Evolutionary conservation across 805 yeast species (phyloP).

Genomic region (Candida boidinii): DNA sequence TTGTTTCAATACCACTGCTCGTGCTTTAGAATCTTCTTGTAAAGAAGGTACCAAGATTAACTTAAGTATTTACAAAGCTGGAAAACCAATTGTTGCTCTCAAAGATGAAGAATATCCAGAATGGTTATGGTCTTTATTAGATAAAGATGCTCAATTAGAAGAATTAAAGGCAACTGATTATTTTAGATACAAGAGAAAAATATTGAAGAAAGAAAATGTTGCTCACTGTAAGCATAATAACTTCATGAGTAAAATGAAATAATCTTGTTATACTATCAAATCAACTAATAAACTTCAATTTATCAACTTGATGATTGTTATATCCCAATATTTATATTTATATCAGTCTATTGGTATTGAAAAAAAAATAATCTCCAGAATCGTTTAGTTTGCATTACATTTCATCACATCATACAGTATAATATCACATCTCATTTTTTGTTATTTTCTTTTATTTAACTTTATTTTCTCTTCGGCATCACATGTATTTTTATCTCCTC

Average conservation of each 20-base stretch:
- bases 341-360: no score
- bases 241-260: slow-evolving; percentile 55
- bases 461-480: no score
- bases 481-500: no score
- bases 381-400: no score
- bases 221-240: slow-evolving; percentile 68
- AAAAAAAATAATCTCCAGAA: no score
- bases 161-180: slow-evolving; percentile 48
- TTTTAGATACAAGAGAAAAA: slow-evolving; percentile 58
- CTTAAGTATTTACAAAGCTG: slow-evolving; percentile 65
- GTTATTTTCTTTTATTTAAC: no score
- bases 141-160: slow-evolving; percentile 50
- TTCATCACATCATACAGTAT: no score
- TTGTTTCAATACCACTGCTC: slow-evolving; percentile 11
- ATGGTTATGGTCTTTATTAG: slow-evolving; percentile 88
- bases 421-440: no score
- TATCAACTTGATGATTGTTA: no score
- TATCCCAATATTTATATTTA: no score
- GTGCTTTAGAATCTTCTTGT: slow-evolving; percentile 37
- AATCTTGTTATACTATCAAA: no score
- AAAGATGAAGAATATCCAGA: slow-evolving; percentile 87
- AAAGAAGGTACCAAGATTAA: slow-evolving; percentile 66
- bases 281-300: no score
- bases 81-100: slow-evolving; percentile 82
- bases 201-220: slow-evolving; percentile 60